These are phyloP conservation scores for Ogataea minuta DNA, from an alignment of 805 yeast species.

Conservation along the genomic window DNA sequence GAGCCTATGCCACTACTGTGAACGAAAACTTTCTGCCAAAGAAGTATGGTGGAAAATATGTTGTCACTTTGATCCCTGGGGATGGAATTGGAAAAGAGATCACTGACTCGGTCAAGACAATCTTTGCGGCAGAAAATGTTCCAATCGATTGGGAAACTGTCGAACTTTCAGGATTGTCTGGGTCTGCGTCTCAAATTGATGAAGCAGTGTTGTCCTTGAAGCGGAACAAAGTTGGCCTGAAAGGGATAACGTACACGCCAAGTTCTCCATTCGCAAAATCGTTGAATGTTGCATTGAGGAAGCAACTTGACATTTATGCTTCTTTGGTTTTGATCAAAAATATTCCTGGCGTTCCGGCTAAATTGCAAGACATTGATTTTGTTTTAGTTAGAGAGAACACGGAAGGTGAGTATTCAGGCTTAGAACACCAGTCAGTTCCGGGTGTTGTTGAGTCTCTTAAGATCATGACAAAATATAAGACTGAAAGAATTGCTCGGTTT, in stretches of 20 bases:
- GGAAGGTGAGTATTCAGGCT: conserved; percentile 98
- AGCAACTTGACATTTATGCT: conserved; percentile 93
- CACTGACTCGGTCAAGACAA: conserved; percentile 87
- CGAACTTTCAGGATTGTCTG: conserved; percentile 59
- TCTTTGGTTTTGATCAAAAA: conserved; percentile 91
- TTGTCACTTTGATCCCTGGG: conserved; percentile 95
- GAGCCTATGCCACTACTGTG: conserved; percentile 33
- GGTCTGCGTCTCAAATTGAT: conserved; percentile 51
- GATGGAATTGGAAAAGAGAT: conserved; percentile 98
- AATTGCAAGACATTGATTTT: conserved; percentile 84
- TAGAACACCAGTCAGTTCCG: conserved; percentile 95
- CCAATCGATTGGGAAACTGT: conserved; percentile 94
- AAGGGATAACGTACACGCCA: conserved; percentile 94
- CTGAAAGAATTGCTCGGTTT: conserved; percentile 96
- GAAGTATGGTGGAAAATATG: conserved; percentile 91
- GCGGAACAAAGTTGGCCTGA: conserved; percentile 95
- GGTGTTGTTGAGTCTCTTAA: conserved; percentile 97
- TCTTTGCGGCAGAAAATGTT: conserved; percentile 80
- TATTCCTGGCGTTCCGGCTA: conserved; percentile 90
- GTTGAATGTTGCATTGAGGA: conserved; percentile 93
- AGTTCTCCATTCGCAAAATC: conserved; percentile 75
- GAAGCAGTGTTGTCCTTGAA: conserved; percentile 88
- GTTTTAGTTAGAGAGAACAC: conserved; percentile 98
- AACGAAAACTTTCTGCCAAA: conserved; percentile 55
- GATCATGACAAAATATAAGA: conserved; percentile 89